A percentile compares a stretch with the other conserved stretches of the same genome.
These are phyloP conservation scores for Lepraria neglecta DNA, from an alignment of 495 filamentous ascomycete genomes.

Conservation along the genomic window DNA sequence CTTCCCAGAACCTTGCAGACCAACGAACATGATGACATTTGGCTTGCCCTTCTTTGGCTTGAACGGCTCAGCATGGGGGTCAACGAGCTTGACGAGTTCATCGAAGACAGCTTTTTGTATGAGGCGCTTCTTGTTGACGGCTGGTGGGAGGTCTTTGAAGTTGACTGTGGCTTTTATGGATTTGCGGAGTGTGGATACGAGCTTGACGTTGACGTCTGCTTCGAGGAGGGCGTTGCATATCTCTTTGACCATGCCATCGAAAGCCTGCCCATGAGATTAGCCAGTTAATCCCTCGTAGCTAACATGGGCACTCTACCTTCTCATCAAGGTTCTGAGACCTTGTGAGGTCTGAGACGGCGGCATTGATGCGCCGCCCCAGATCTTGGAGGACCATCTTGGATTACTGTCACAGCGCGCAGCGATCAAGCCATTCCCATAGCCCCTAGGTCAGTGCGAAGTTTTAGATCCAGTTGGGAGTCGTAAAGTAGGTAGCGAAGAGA, in stretches of 20 bases:
- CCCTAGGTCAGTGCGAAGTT: neutral
- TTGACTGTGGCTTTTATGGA: slow-evolving; percentile 87
- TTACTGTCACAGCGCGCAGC: slow-evolving; percentile 11
- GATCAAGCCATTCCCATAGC: neutral
- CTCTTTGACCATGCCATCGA: slow-evolving; percentile 96
- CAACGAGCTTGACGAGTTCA: slow-evolving; percentile 88
- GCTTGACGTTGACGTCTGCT: slow-evolving; percentile 92
- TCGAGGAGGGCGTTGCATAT: slow-evolving; percentile 90
- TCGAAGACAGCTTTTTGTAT: slow-evolving; percentile 99
- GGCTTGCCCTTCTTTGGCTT: slow-evolving; percentile 93
- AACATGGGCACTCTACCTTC: slow-evolving; percentile 53
- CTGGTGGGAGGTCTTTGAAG: slow-evolving; percentile 80
- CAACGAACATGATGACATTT: slow-evolving; percentile 99
- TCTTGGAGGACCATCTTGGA: slow-evolving; percentile 92
- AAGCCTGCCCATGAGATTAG: slow-evolving; percentile 54
- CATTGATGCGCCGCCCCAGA: slow-evolving; percentile 95
- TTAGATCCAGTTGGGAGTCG: neutral
- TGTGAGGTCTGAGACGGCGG: slow-evolving; percentile 89
- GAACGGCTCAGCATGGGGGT: slow-evolving; percentile 92
- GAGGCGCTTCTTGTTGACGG: slow-evolving; percentile 92
- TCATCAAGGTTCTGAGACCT: slow-evolving; percentile 88
- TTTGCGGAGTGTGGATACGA: slow-evolving; percentile 88
- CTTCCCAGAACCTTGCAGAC: slow-evolving; percentile 93
- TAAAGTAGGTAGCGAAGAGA: neutral
- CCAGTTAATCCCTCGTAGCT: neutral